Evolutionary conservation across 345 rosid genomes (phyloP), one percentile per base, ranked within the genome.

Genomic region (Murraya paniculata): DNA sequence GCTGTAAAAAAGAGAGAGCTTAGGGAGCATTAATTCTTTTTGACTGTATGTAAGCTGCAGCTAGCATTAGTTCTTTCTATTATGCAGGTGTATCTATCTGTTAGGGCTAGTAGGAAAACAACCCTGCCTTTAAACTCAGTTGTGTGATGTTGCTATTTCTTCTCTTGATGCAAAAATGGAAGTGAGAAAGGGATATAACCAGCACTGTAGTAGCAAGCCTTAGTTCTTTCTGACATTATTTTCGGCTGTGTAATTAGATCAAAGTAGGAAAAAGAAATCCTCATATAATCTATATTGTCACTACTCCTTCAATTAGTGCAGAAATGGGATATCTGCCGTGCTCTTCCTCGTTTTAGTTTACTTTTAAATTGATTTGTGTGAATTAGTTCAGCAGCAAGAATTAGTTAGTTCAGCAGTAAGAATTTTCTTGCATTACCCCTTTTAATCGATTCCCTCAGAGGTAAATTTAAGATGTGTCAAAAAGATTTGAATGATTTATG

Each of bases 281-380:
- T 31, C 2, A n/a, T 45, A 59, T 35, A n/a, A 39, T 59, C 45
- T n/a, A 11, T 55, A 9, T 33, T 59, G 55, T 31, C 56, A 18
- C 45, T 66, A 22, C 2, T 21, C 75, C 41, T 53, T 53, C 24
- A 41, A 45, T 39, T 27, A 41, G 9, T 76, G 76, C 64, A 11
- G 61, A 60, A 55, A 77, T 24, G 41, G 60, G 16, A 55, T 55
- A 45, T 76, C 56, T 19, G 53, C 31, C 53, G 78, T 73, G 13
- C 38, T n/a, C 19, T 16, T 68, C 24, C 39, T 55, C 2, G 0
- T 60, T 16, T 7, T 22, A n/a, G 9, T 68, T 48, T 16, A 21
- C 50, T 28, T 72, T 53, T 24, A 45, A 27, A 18, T 78, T 21
- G 3, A 66, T 53, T 25, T 39, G 31, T n/a, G 28, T 27, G 10